Conservation (phyloP, 768 basidiomycete species). For the Cystofilobasidium macerans region DNA sequence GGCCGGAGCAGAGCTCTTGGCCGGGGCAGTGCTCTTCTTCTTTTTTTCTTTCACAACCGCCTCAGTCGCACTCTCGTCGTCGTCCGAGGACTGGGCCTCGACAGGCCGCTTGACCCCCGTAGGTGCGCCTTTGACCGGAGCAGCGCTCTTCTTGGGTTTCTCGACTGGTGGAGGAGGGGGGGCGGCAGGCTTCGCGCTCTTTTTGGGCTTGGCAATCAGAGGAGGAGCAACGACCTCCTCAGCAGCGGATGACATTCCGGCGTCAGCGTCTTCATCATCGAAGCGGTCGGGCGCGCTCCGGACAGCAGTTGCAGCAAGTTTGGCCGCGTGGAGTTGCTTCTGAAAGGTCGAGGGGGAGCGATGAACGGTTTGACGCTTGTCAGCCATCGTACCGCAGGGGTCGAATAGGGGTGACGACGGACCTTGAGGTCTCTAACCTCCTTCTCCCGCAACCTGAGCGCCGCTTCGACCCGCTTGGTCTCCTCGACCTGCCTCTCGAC, state of each 20-base stretch:
- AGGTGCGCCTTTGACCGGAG: too few relatives aligned
- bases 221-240: neutral
- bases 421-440: constrained; percentile 12
- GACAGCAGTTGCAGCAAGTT: neutral
- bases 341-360: too few relatives aligned
- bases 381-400: neutral
- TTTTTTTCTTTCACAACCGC: too few relatives aligned
- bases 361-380: neutral
- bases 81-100: too few relatives aligned
- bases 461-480: constrained; percentile 13
- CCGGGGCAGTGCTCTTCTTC: too few relatives aligned
- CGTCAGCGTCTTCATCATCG: too few relatives aligned
- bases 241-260: neutral
- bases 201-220: neutral
- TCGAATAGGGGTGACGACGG: neutral
- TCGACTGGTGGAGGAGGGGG: too few relatives aligned
- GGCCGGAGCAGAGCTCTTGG: too few relatives aligned
- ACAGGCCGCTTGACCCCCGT: too few relatives aligned
- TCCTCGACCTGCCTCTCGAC: constrained; percentile 15
- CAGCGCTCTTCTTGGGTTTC: too few relatives aligned
- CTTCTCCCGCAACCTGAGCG: constrained; percentile 6
- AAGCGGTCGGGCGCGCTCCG: neutral
- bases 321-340: too few relatives aligned
- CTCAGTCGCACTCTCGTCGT: too few relatives aligned
- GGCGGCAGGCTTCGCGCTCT: neutral